Conservation (phyloP, 2,329 filamentous ascomycete species). For the Scedosporium minutisporum region DNA sequence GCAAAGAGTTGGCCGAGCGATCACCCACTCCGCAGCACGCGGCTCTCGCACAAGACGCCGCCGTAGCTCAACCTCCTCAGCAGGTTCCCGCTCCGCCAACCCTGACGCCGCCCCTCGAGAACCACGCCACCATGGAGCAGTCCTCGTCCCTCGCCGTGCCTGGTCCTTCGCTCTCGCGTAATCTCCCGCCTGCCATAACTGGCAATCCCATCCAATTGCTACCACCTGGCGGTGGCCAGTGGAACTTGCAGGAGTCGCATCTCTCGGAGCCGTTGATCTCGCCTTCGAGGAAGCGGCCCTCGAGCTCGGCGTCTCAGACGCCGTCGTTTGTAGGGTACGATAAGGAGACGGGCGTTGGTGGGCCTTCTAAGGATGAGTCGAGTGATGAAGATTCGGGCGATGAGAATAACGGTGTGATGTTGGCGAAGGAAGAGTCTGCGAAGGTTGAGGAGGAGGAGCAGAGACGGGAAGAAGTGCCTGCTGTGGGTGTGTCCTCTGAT, state of each 20-base stretch:
- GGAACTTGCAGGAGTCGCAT: constrained; percentile 47
- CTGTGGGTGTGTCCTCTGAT: not conserved
- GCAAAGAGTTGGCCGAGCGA: not conserved
- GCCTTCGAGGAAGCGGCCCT: constrained; percentile 24
- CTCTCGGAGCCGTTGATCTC: constrained; percentile 39
- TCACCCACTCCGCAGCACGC: not conserved
- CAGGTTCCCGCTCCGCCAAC: not conserved
- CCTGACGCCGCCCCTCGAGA: not conserved
- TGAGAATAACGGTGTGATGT: not conserved
- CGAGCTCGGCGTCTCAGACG: constrained; percentile 8
- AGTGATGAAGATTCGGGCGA: not conserved
- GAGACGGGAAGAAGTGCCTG: not conserved
- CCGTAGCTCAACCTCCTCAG: not conserved
- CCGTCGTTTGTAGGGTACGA: constrained; percentile 23
- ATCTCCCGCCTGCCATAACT: not conserved
- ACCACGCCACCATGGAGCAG: not conserved
- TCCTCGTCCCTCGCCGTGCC: not conserved
- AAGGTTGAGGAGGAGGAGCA: not conserved
- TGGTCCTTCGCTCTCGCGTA: not conserved
- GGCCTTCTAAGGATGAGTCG: not conserved
- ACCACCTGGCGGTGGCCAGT: constrained; percentile 34
- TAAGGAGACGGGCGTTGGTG: constrained; percentile 37
- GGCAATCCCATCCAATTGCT: constrained; percentile 29
- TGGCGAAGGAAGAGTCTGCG: not conserved
- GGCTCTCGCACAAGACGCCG: not conserved